Base-by-base conservation (phyloP, 805 yeast genomes). In the Myxozyma geophila region DNA sequence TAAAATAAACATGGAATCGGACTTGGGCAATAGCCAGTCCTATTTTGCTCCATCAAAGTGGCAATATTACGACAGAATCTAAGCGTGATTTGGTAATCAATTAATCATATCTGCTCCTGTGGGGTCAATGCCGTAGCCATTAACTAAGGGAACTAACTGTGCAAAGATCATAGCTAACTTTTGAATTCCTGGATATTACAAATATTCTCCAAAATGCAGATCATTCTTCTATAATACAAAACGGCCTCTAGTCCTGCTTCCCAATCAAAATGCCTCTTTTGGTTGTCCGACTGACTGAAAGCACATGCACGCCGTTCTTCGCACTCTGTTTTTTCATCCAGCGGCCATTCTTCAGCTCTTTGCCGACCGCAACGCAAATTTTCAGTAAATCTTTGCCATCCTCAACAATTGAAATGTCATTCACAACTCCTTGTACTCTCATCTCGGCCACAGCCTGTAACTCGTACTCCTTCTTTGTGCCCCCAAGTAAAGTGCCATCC, bases 331-430 rank as follows among this genome's bases (percentile, higher is more conserved):
- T 40, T 9, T 36, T 40, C 43, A 59, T 46, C 69, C 69, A 66
- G 10, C 69, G 54, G 4, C 67, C 69, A 36, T 59, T 60, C 39
- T 49, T 51, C 35, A 55, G 13, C 56, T 66, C 69, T 35, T 21
- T 48, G n/a, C 69, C 69, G 15, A 64, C 62, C 10, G 63, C 62
- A 4, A 56, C 62, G 36, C 61, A 54, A 9, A 66, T 35, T 19
- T 58, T 47, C 40, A 66, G 17, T 23, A 35, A 40, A 35, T 49
- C 64, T 17, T 48, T 51, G 15, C 47, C 57, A 15, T 48, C 63
- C 37, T 66, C 69, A 10, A 63, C 54, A n/a, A 66, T 35, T 19
- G 59, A n/a, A 17, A 66, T 17, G 7, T 60, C 67, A 50, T 63
- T 66, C 10, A 66, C 62, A 21, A 59, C 56, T 12, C 69, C 69